Conservation (phyloP, 148 eudicot species). For the Camellia granthamiana region DNA sequence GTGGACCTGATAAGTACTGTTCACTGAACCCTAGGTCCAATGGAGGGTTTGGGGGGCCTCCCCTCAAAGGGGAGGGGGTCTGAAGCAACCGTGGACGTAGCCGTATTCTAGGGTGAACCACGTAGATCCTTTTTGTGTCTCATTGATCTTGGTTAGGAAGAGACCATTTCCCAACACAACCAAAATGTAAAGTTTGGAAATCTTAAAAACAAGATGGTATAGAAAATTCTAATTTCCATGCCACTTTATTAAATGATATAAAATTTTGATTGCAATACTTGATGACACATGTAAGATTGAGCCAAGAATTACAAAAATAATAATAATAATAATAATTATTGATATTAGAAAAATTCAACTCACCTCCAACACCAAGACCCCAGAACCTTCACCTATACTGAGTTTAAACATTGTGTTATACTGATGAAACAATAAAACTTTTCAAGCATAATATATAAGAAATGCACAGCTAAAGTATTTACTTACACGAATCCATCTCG, state of each 20-base stretch:
- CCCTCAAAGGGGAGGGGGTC: too few relatives aligned
- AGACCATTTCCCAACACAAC: too few relatives aligned
- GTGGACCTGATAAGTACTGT: too few relatives aligned
- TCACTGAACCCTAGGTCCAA: too few relatives aligned
- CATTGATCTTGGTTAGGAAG: too few relatives aligned
- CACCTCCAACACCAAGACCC: slow-evolving; percentile 90
- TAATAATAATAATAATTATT: too few relatives aligned
- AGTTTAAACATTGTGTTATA: slow-evolving; percentile 17
- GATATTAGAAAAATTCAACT: slow-evolving; percentile 23
- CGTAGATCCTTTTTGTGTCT: too few relatives aligned
- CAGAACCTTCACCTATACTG: slow-evolving; percentile 97
- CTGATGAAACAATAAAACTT: not conserved
- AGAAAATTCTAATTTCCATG: not conserved
- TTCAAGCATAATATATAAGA: not conserved
- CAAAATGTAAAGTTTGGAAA: not conserved
- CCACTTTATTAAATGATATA: not conserved
- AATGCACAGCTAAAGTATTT: slow-evolving; percentile 4
- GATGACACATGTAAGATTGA: not conserved
- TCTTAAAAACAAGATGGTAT: not conserved
- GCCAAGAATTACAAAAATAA: not conserved
- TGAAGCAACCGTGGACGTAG: too few relatives aligned
- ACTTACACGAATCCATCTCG: slow-evolving; percentile 99
- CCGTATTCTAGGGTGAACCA: too few relatives aligned
- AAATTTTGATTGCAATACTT: not conserved
- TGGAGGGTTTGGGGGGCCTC: too few relatives aligned